Conservation (phyloP, 805 yeast species). For the Wickerhamomyces chambardii region DNA sequence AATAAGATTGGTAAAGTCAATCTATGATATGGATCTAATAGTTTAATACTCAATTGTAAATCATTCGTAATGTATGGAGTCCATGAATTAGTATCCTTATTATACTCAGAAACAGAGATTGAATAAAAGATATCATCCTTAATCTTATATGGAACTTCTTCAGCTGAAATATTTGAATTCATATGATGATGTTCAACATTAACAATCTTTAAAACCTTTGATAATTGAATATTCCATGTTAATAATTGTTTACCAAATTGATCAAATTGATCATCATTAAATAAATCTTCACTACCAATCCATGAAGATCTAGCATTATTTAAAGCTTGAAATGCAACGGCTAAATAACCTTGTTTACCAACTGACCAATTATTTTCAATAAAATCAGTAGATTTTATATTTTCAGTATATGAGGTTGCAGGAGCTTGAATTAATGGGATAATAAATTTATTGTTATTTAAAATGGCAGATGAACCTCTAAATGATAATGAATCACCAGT, state of each 20-base stretch:
- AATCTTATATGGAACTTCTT: conserved; percentile 51
- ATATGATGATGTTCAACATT: conserved; percentile 45
- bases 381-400: conserved; percentile 32
- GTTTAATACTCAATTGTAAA: conserved; percentile 73
- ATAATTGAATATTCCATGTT: conserved; percentile 70
- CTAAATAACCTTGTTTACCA: conserved; percentile 71
- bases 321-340: conserved; percentile 72
- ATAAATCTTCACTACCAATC: conserved; percentile 62
- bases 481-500: conserved; percentile 18
- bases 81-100: conserved; percentile 47
- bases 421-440: conserved; percentile 67
- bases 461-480: conserved; percentile 57
- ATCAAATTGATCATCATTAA: conserved; percentile 28
- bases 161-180: conserved; percentile 31
- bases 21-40: conserved; percentile 95
- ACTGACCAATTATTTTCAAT: conserved; percentile 60
- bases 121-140: conserved; percentile 58
- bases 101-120: conserved; percentile 39
- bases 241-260: conserved; percentile 32
- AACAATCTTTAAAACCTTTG: conserved; percentile 49
- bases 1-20: conserved; percentile 44
- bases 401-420: conserved; percentile 50
- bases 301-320: conserved; percentile 73
- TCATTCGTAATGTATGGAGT: conserved; percentile 54
- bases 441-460: conserved; percentile 59